Base-by-base conservation (phyloP, 768 basidiomycete species). In the Hypsizygus marmoreus region DNA sequence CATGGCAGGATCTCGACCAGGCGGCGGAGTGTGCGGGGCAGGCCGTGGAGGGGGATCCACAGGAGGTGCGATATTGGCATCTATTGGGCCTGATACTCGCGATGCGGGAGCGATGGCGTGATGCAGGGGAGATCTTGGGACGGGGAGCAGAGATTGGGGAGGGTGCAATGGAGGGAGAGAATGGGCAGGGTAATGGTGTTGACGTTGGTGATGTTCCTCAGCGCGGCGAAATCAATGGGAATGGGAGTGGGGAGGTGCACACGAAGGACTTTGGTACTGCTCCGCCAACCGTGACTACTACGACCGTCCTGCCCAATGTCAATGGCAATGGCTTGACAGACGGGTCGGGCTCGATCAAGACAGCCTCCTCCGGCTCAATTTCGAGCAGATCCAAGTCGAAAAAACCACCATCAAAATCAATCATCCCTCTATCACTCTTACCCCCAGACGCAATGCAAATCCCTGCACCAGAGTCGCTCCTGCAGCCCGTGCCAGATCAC, bases 61-160 rank as follows among this genome's bases (percentile, higher is more conserved):
- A 57, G 30, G 76, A 79, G 45, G 68, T 89, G 19, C 77, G 90
- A 31, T 86, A 88, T 42, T 97, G 94, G 95, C 95, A 97, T 65
- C 77, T 97, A 12, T 75, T 97, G 0, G 92, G 88, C 0, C 69
- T 97, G 4, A 64, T 95, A 9, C 73, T 95, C n/a, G 82, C 84
- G 0, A 85, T 88, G 7, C 70, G 74, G 22, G 90, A 87, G 51
- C 84, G 92, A 53, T 91, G 91, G 89, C 67, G 66, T 25, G 88
- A 84, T 9, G 92, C 95, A 0, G 70, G 70, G 24, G 82, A 82
- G 48, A 82, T 94, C 3, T 64, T 95, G 29, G 89, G 93, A 42
- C 73, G 82, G n/a, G 95, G 89, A 19, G 77, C 86, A 2, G 79
- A 66, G 3, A 59, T 87, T 19, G 75, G 50, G 29, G 60, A 62